These are phyloP conservation scores for Clavariopsis aquatica DNA, from an alignment of 495 filamentous ascomycete species.

Conservation along the genomic window DNA sequence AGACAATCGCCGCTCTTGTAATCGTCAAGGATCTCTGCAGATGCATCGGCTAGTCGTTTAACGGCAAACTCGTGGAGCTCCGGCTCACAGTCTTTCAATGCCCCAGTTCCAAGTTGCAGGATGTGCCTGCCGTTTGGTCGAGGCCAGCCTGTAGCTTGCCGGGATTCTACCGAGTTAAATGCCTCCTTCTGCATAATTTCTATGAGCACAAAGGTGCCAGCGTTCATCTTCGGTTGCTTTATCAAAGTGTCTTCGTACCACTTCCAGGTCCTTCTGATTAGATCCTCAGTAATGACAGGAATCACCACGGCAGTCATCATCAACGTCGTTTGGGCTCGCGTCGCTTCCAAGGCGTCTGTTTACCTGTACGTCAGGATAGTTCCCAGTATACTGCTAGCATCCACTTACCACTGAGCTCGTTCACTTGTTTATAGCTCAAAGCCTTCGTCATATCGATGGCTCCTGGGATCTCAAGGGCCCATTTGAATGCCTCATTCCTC, in stretches of 20 bases:
- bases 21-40: constrained; percentile 9
- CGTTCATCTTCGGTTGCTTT: constrained; percentile 21
- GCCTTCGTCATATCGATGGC: constrained; percentile 26
- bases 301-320: constrained; percentile 36
- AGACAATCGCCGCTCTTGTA: constrained; percentile 21
- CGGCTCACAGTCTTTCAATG: constrained; percentile 22
- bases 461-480: constrained; percentile 40
- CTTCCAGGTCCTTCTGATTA: constrained; percentile 36
- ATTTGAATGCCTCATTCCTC: constrained; percentile 35
- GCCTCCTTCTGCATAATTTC: constrained; percentile 41
- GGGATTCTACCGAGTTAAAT: constrained; percentile 34
- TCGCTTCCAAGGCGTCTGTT: constrained; percentile 21
- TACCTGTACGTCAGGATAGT: neutral
- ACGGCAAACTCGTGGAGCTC: constrained; percentile 31
- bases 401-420: constrained; percentile 28
- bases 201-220: constrained; percentile 38
- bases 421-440: constrained; percentile 31
- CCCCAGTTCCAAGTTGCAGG: constrained; percentile 34
- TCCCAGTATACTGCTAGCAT: neutral
- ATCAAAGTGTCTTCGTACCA: constrained; percentile 39
- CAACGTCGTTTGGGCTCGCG: constrained; percentile 31
- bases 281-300: constrained; percentile 31
- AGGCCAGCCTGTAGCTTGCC: constrained; percentile 36
- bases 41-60: constrained; percentile 26
- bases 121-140: constrained; percentile 36